Evolutionary conservation across 2,329 filamentous ascomycete genomes (phyloP).

Genomic region (Ampelomyces quisqualis): DNA sequence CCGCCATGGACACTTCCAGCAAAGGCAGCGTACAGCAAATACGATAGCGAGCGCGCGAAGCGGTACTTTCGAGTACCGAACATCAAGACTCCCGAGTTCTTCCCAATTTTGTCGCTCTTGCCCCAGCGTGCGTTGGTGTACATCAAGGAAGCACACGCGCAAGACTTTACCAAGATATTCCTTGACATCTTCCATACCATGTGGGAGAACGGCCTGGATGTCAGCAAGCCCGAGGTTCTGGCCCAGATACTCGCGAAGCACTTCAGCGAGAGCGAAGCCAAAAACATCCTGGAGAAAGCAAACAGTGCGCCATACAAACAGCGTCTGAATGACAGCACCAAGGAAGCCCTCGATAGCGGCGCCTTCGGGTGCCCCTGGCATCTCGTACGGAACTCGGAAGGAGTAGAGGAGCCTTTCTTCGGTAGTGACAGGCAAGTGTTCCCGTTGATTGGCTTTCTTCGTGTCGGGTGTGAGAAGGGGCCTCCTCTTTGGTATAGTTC

Average conservation of each 20-base stretch:
- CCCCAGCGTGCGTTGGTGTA: conserved; percentile 67
- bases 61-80: conserved; percentile 52
- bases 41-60: conserved; percentile 53
- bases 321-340: conserved; percentile 59
- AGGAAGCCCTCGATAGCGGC: conserved; percentile 62
- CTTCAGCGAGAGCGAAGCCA: conserved; percentile 57
- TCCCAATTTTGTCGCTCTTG: conserved; percentile 57
- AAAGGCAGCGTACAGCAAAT: conserved; percentile 62
- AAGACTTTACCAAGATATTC: conserved; percentile 54
- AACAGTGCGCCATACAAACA: conserved; percentile 54
- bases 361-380: conserved; percentile 80
- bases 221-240: conserved; percentile 61
- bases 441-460: too few species aligned
- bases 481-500: conserved; percentile 10
- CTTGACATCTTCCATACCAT: conserved; percentile 60
- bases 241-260: conserved; percentile 45
- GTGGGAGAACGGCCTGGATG: conserved; percentile 62
- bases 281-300: conserved; percentile 57
- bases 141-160: conserved; percentile 61
- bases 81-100: conserved; percentile 51
- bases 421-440: conserved; percentile 65
- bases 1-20: conserved; percentile 71
- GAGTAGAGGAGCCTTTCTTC: conserved; percentile 68
- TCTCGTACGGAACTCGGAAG: conserved; percentile 62
- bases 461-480: too few species aligned